phyloP scores from a whole-genome alignment of 2,329 filamentous ascomycete species.

The Fusarium sp. region DNA sequence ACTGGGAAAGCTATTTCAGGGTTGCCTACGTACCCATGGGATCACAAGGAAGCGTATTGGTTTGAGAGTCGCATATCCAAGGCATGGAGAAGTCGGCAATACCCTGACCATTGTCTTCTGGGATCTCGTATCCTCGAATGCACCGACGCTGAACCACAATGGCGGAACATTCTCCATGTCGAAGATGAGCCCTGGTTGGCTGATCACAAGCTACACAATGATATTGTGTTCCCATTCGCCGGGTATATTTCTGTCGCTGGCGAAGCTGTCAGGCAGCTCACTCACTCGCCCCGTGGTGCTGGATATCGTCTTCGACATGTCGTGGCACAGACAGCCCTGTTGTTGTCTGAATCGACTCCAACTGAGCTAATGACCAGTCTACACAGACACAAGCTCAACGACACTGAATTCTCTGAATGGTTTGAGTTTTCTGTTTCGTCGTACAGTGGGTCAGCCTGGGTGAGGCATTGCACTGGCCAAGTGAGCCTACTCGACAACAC shows the following conservation, averaged over 20 bases:
- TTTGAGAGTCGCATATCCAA: conserved; percentile 47
- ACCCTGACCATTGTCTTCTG: conserved; percentile 55
- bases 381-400: conserved; percentile 11
- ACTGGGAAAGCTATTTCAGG: conserved; percentile 40
- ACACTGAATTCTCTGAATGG: conserved; percentile 19
- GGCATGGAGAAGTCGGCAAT: conserved; percentile 45
- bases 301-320: conserved; percentile 13
- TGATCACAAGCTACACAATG: conserved; percentile 51
- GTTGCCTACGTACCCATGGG: conserved; percentile 55
- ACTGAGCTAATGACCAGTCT: conserved; percentile 21
- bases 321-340: conserved; percentile 6
- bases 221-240: conserved; percentile 40
- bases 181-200: conserved; percentile 52
- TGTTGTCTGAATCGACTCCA: background rate
- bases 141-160: conserved; percentile 41
- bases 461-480: conserved; percentile 23
- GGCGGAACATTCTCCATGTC: conserved; percentile 43
- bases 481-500: conserved; percentile 2
- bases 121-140: conserved; percentile 45
- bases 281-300: background rate
- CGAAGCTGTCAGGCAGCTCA: conserved; percentile 48
- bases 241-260: conserved; percentile 57
- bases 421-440: conserved; percentile 22
- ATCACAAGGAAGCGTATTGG: conserved; percentile 53
- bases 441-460: conserved; percentile 16